phyloP scores from a whole-genome alignment of 495 filamentous ascomycete genomes.

The Lasiosphaeriaceae sp. region DNA sequence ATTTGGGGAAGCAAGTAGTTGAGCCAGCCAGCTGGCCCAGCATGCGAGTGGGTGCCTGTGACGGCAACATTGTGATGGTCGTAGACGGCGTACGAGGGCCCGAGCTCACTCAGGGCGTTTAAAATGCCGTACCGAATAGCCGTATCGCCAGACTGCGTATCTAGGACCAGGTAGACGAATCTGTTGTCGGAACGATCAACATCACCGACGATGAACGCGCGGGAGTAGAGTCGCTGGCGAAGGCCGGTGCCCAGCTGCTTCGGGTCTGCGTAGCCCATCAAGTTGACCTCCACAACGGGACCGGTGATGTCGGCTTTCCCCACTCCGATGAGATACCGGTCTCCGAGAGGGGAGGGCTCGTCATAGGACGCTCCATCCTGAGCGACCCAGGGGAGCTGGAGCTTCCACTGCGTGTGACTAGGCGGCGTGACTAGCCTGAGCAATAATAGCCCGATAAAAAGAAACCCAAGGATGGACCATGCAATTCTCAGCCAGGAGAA shows the following conservation, averaged over 20 bases:
- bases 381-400: neutral
- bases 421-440: neutral
- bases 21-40: slow-evolving; percentile 88
- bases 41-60: slow-evolving; percentile 91
- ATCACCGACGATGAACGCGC: slow-evolving; percentile 85
- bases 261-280: slow-evolving; percentile 92
- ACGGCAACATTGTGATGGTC: slow-evolving; percentile 82
- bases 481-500: too few relatives aligned
- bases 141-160: slow-evolving; percentile 87
- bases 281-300: slow-evolving; percentile 85
- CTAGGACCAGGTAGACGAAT: slow-evolving; percentile 85
- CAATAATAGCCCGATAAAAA: neutral
- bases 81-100: slow-evolving; percentile 68
- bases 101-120: slow-evolving; percentile 61
- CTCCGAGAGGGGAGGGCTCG: slow-evolving; percentile 18
- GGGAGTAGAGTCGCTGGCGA: slow-evolving; percentile 83
- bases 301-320: slow-evolving; percentile 96
- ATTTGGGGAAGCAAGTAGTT: slow-evolving; percentile 96
- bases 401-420: neutral
- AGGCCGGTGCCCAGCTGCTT: slow-evolving; percentile 83
- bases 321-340: slow-evolving; percentile 76
- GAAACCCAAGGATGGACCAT: neutral
- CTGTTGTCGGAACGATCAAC: slow-evolving; percentile 60
- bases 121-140: slow-evolving; percentile 84
- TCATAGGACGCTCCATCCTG: neutral